These are phyloP conservation scores for Puccinia polysora DNA, from an alignment of 1,284 basidiomycete genomes.

Conservation along the genomic window DNA sequence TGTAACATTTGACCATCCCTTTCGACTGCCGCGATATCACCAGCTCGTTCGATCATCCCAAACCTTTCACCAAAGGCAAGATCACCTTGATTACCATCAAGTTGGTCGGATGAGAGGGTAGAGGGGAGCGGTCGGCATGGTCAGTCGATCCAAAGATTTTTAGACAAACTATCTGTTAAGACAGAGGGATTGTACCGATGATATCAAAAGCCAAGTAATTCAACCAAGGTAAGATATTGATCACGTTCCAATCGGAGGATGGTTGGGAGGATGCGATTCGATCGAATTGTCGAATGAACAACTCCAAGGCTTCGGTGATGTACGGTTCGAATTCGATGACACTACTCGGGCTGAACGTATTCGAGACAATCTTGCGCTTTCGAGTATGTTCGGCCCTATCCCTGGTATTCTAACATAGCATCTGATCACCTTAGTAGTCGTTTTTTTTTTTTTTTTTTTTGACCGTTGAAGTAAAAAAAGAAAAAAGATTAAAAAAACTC, in stretches of 20 bases:
- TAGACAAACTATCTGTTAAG: neutral
- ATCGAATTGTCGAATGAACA: constrained; percentile 73
- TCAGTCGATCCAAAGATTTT: neutral
- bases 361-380: constrained; percentile 80
- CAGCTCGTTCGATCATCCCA: constrained; percentile 74
- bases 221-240: constrained; percentile 65
- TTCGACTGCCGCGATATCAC: constrained; percentile 67
- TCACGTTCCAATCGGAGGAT: constrained; percentile 54
- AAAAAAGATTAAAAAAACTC: neutral
- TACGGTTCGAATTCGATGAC: constrained; percentile 69
- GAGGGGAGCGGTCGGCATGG: neutral
- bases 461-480: neutral
- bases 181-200: constrained; percentile 63
- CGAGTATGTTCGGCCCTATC: constrained; percentile 74
- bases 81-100: constrained; percentile 43
- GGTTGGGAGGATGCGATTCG: constrained; percentile 63
- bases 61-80: constrained; percentile 77
- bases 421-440: too few relatives aligned
- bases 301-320: constrained; percentile 64
- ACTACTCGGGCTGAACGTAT: constrained; percentile 76
- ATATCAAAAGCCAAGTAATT: constrained; percentile 84
- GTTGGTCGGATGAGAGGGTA: constrained; percentile 38
- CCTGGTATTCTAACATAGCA: constrained; percentile 88
- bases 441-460: too few relatives aligned
- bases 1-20: constrained; percentile 58